These are phyloP conservation scores for Mimosa bimucronata DNA, from an alignment of 306 rosid genomes.

Conservation along the genomic window DNA sequence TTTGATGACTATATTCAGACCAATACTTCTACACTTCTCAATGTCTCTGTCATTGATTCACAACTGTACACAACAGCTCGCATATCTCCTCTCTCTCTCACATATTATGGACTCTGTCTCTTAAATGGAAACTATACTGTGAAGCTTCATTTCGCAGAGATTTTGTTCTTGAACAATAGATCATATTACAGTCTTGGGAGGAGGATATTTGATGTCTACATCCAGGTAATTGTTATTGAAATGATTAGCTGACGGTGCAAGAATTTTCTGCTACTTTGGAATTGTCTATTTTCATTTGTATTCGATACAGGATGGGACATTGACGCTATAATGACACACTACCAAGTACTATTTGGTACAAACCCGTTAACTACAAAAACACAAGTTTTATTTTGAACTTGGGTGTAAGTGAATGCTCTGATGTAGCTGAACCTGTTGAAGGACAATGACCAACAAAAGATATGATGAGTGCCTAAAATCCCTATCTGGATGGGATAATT, in stretches of 20 bases:
- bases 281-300: neutral
- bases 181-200: slow-evolving; percentile 5
- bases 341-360: neutral
- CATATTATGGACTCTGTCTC: slow-evolving; percentile 8
- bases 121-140: slow-evolving; percentile 3
- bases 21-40: slow-evolving; percentile 3
- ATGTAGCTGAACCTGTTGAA: neutral
- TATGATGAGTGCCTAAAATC: neutral
- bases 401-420: neutral
- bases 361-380: neutral
- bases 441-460: neutral
- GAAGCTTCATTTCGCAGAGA: slow-evolving; percentile 10
- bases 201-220: slow-evolving; percentile 7
- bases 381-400: neutral
- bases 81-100: slow-evolving; percentile 9
- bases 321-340: neutral
- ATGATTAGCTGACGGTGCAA: neutral
- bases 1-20: neutral
- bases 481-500: neutral
- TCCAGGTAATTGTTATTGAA: neutral
- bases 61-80: slow-evolving; percentile 12
- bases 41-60: neutral
- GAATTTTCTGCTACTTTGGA: neutral
- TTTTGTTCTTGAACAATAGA: slow-evolving; percentile 2
- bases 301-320: neutral